Base-by-base conservation (phyloP, 139 green algal species). In the Nannochloris sp. region DNA sequence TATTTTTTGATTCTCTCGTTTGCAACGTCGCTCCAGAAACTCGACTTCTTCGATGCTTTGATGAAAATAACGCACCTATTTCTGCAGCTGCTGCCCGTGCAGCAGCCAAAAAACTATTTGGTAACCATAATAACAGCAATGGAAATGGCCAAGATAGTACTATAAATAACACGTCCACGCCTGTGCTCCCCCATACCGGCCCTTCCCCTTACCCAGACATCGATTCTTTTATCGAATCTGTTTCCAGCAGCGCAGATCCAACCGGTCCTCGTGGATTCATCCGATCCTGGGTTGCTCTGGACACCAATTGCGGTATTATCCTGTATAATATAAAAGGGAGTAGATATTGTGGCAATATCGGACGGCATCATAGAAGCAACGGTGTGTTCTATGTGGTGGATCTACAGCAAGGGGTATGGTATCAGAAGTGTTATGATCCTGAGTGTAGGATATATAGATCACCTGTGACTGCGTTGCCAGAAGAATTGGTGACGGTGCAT, bases 341-440 rank as follows among this genome's bases (percentile, higher is more conserved):
- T 72, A 65, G 85, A 23, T 65, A 24, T 35, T 65, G 59, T 38
- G 78, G 64, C 59, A 87, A 89, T 54, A 60, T 93, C 1, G 78
- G 76, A 6, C 74, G 85, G 19, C 32, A 62, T 33, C 87, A 93
- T 73, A 72, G 63, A 42, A 79, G 58, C 70, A 93, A 93, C 63
- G 83, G 85, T 47, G 73, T 92, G 8, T 92, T 77, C 57, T 78
- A 77, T 32, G 42, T 81, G 12, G 61, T 79, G 2, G 74, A 83
- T 38, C 38, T 85, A 23, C 46, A 44, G 72, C 71, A 37, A 4
- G 69, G 66, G 2, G 46, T 56, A 14, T 91, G 79, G 79, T 71
- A 54, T 54, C 78, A 87, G 59, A 66, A 72, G 56, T 80, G 72
- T 58, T 75, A 74, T 53, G 68, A 73, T 53, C 68, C 75, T n/a